A percentile compares a stretch with the other conserved stretches of the same genome.
Evolutionary conservation across 2,329 filamentous ascomycete species (phyloP).

Genomic region (Trichoderma lentiforme): DNA sequence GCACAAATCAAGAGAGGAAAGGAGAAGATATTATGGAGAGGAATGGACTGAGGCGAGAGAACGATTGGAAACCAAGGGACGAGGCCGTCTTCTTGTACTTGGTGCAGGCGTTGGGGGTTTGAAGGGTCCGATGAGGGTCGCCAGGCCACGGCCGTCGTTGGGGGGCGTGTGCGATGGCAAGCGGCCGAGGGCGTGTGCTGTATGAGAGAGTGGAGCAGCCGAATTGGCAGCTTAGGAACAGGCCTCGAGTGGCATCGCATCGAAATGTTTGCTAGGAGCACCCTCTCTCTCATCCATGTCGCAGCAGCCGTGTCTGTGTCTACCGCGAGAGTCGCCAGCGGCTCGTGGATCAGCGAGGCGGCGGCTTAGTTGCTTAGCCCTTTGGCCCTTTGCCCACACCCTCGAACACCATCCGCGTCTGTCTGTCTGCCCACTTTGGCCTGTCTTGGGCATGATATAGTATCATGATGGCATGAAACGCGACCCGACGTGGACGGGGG

Average conservation of each 20-base stretch:
- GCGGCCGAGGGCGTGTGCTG: not conserved
- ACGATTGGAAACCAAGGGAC: constrained; percentile 28
- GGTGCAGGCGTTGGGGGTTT: not conserved
- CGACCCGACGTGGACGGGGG: constrained; percentile 11
- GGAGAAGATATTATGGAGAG: constrained; percentile 13
- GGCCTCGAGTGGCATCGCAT: not conserved
- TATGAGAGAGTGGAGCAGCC: not conserved
- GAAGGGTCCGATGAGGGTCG: constrained; percentile 10
- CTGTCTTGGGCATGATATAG: constrained; percentile 2
- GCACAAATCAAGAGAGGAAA: not conserved
- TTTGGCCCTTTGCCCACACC: not conserved
- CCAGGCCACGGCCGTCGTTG: not conserved
- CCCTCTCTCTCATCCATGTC: not conserved
- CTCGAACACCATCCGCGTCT: not conserved
- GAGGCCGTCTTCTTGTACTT: constrained; percentile 31
- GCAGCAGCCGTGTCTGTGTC: not conserved
- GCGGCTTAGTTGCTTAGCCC: constrained; percentile 3
- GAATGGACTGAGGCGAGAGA: constrained; percentile 15
- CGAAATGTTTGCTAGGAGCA: not conserved
- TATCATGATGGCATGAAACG: constrained; percentile 8
- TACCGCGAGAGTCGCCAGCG: constrained; percentile 7
- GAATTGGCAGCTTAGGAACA: not conserved
- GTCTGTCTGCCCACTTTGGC: not conserved
- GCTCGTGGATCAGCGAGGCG: constrained; percentile 19
- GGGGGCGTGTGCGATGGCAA: not conserved